phyloP scores from a whole-genome alignment of 768 basidiomycete genomes.

The Pholiota microspora region DNA sequence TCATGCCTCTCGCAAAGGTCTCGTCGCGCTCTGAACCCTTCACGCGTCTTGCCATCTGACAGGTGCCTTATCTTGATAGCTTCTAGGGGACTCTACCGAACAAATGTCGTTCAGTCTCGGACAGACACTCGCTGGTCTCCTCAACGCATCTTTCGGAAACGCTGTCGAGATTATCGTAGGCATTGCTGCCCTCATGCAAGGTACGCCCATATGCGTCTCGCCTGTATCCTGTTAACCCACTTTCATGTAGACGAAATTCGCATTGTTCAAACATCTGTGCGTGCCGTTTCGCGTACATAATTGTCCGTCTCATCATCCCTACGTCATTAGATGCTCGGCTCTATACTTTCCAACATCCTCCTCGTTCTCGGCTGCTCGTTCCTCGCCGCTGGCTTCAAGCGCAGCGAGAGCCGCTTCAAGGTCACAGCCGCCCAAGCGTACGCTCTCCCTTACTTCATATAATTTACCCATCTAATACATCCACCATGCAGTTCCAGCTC shows the following conservation, averaged over 20 bases:
- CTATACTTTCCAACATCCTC: slow-evolving; percentile 86
- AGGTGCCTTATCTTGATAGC: slow-evolving; percentile 31
- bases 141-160: slow-evolving; percentile 84
- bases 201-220: slow-evolving; percentile 31
- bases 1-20: slow-evolving; percentile 83
- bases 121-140: slow-evolving; percentile 80
- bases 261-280: slow-evolving; percentile 88
- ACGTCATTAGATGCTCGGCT: slow-evolving; percentile 72
- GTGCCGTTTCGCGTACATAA: slow-evolving; percentile 15
- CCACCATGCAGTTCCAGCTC: slow-evolving; percentile 40
- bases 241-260: slow-evolving; percentile 61
- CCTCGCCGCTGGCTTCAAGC: slow-evolving; percentile 77
- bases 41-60: neutral
- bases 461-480: neutral
- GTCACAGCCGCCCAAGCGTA: slow-evolving; percentile 86
- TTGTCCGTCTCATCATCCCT: neutral
- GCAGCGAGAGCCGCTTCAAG: slow-evolving; percentile 70
- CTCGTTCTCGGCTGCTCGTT: slow-evolving; percentile 91
- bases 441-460: slow-evolving; percentile 29
- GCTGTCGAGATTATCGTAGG: slow-evolving; percentile 91
- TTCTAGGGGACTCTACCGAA: slow-evolving; percentile 81
- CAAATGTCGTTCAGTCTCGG: slow-evolving; percentile 78
- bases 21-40: slow-evolving; percentile 1
- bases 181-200: slow-evolving; percentile 77
- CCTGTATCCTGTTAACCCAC: slow-evolving; percentile 9